Evolutionary conservation across 257 asterid genomes (phyloP).

Genomic region (Cinchona pubescens): DNA sequence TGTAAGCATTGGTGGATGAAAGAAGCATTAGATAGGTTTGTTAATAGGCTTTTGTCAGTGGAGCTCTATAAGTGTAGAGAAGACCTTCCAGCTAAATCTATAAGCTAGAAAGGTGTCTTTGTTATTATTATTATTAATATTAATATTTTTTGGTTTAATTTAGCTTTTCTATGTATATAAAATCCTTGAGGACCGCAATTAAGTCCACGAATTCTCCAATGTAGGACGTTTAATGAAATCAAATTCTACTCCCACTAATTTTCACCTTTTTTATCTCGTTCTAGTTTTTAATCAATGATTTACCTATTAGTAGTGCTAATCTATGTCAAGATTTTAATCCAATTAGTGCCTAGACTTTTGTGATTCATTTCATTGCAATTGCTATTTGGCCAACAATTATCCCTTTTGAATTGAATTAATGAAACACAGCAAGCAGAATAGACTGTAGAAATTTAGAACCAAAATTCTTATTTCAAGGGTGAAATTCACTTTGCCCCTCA

Average conservation of each 20-base stretch:
- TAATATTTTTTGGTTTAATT: not conserved
- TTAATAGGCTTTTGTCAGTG: conserved; percentile 34
- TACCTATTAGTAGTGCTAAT: not conserved
- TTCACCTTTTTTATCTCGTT: not conserved
- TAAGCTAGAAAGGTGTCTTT: not conserved
- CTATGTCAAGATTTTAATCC: not conserved
- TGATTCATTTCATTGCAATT: not conserved
- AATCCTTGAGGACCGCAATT: not conserved
- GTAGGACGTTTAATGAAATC: not conserved
- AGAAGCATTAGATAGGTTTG: conserved; percentile 68
- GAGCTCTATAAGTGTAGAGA: conserved; percentile 13
- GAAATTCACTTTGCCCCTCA: too few relatives aligned
- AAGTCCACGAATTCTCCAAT: not conserved
- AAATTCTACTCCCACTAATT: not conserved
- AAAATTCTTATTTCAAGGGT: too few relatives aligned
- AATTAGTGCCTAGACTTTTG: not conserved
- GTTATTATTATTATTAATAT: not conserved
- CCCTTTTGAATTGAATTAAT: not conserved
- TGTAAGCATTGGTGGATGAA: conserved; percentile 84
- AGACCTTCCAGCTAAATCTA: not conserved
- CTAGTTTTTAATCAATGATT: not conserved
- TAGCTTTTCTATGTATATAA: conserved; percentile 10
- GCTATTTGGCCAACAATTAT: not conserved
- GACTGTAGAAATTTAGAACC: too few relatives aligned
- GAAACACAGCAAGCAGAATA: not conserved